Conservation (phyloP, 2,329 filamentous ascomycete genomes). For the Aspergillus sp. region DNA sequence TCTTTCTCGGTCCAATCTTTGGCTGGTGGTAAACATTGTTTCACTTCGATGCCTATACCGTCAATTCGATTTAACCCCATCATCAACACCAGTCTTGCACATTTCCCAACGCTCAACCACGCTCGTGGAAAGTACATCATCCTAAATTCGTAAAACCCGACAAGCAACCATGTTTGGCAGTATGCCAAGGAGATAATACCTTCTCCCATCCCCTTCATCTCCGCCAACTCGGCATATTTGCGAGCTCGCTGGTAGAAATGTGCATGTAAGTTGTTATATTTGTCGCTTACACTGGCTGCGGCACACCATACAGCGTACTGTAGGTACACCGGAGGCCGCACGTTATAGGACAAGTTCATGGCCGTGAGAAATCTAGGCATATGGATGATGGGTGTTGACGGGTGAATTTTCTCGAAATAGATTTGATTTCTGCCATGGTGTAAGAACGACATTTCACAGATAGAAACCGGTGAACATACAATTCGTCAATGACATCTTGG, state of each 20-base stretch:
- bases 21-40: constrained; percentile 80
- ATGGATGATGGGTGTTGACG: constrained; percentile 83
- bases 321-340: constrained; percentile 80
- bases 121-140: constrained; percentile 96
- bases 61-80: constrained; percentile 87
- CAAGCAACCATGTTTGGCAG: constrained; percentile 76
- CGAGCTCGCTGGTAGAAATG: constrained; percentile 86
- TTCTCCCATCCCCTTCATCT: constrained; percentile 89
- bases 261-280: constrained; percentile 72
- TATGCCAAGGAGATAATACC: constrained; percentile 80
- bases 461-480: constrained; percentile 48
- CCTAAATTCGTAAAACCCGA: constrained; percentile 87
- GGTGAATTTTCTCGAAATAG: constrained; percentile 88
- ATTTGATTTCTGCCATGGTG: constrained; percentile 60
- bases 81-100: constrained; percentile 81
- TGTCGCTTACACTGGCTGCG: constrained; percentile 79
- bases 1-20: constrained; percentile 93
- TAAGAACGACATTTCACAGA: constrained; percentile 8
- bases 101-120: constrained; percentile 85
- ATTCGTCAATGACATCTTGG: constrained; percentile 75
- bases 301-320: constrained; percentile 96
- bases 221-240: constrained; percentile 85
- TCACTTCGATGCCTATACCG: constrained; percentile 77
- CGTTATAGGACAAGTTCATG: constrained; percentile 81
- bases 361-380: constrained; percentile 80